phyloP scores from a whole-genome alignment of 805 yeast species.

The Nakazawaea molendinolei region DNA sequence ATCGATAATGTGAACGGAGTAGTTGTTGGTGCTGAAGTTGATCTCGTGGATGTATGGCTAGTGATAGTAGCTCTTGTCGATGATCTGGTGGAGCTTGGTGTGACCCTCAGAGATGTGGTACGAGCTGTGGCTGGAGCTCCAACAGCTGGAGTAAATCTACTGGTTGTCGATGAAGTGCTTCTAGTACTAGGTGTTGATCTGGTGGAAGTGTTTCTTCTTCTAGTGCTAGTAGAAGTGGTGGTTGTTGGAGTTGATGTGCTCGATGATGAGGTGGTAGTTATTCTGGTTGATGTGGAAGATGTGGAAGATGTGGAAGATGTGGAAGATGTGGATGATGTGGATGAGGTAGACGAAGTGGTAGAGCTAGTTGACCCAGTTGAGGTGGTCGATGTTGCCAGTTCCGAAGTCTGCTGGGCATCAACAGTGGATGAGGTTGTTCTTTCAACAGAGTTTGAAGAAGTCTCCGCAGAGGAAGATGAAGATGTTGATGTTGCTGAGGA shows the following conservation, averaged over 20 bases:
- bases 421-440: conserved; percentile 4
- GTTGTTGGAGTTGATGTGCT: conserved; percentile 10
- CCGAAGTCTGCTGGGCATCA: no score
- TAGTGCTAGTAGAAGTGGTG: conserved; percentile 9
- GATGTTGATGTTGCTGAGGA: neutral
- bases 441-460: conserved; percentile 7
- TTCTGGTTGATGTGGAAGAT: conserved; percentile 10
- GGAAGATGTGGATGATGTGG: conserved; percentile 8
- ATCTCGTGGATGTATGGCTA: conserved; percentile 8
- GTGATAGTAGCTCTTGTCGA: conserved; percentile 9
- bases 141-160: neutral
- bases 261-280: neutral
- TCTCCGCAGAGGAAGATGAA: neutral
- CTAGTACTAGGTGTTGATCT: conserved; percentile 22
- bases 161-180: conserved; percentile 23
- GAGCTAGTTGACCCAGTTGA: conserved; percentile 8
- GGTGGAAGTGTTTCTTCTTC: no score
- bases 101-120: conserved; percentile 9
- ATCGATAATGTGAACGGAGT: conserved; percentile 13
- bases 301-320: conserved; percentile 14
- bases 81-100: conserved; percentile 9
- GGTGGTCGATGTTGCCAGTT: conserved; percentile 9
- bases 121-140: conserved; percentile 1
- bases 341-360: neutral
- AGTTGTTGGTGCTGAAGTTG: conserved; percentile 13